These are phyloP conservation scores for Fragilariopsis cylindrus DNA, from an alignment of 108 stramenopile genomes.

Conservation along the genomic window DNA sequence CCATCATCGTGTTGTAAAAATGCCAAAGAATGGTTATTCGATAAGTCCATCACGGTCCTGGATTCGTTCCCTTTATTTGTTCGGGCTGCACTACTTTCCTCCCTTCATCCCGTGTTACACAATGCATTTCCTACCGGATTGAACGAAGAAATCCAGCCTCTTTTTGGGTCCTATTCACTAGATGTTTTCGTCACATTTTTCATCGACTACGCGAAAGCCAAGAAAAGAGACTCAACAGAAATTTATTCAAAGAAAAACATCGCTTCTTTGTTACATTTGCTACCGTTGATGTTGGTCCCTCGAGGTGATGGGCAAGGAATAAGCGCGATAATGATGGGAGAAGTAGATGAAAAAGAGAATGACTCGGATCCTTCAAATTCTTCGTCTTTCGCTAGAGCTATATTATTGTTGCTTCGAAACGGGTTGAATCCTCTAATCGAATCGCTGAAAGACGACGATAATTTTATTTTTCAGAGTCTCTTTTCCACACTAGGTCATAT, in stretches of 20 bases:
- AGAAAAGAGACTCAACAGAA: neutral
- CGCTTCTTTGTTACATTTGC: slow-evolving; percentile 10
- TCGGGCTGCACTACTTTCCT: slow-evolving; percentile 1
- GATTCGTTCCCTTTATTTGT: slow-evolving; percentile 7
- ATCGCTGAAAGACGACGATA: neutral
- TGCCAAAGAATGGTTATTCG: neutral
- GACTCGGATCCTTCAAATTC: neutral
- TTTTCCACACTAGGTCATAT: neutral
- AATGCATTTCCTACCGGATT: neutral
- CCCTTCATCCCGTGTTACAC: neutral
- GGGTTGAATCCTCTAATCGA: neutral
- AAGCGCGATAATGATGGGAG: neutral
- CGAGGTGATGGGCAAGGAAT: neutral
- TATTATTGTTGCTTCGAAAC: neutral
- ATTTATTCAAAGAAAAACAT: neutral
- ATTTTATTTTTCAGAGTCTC: neutral
- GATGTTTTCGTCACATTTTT: neutral
- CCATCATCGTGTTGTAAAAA: neutral
- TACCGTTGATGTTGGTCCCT: slow-evolving; percentile 1
- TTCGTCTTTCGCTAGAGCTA: neutral
- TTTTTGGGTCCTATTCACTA: slow-evolving; percentile 9
- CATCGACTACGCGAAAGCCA: neutral
- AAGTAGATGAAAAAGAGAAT: neutral
- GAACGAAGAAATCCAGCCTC: neutral
- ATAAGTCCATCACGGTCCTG: neutral